Evolutionary conservation across 306 rosid genomes (phyloP).

Genomic region (Prunus armeniaca): DNA sequence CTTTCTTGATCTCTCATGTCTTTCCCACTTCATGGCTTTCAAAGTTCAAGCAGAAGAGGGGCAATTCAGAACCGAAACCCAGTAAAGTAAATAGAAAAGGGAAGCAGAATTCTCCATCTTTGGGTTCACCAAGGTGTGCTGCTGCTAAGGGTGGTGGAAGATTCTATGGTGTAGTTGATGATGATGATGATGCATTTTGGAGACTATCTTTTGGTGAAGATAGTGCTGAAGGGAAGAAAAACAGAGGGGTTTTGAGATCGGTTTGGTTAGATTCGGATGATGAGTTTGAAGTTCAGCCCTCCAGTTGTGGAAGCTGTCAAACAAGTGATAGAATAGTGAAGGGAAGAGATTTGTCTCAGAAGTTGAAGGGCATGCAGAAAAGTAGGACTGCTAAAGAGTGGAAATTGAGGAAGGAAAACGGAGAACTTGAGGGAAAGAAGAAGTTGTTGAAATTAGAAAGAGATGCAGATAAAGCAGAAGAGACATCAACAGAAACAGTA

Average conservation of each 20-base stretch:
- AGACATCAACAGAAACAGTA: conserved; percentile 31
- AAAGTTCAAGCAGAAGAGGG: conserved; percentile 62
- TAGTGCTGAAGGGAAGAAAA: conserved; percentile 32
- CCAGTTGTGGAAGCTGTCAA: conserved; percentile 22
- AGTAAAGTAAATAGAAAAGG: conserved; percentile 33
- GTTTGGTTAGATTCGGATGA: conserved; percentile 36
- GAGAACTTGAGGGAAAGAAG: conserved; percentile 28
- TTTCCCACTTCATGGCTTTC: conserved; percentile 71
- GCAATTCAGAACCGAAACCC: conserved; percentile 38
- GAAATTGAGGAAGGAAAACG: conserved; percentile 30
- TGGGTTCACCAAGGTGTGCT: conserved; percentile 26
- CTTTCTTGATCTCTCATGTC: conserved; percentile 58
- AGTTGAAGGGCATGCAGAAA: conserved; percentile 36
- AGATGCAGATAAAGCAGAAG: conserved; percentile 29
- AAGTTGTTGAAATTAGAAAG: conserved; percentile 33
- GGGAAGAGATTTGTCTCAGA: conserved; percentile 31
- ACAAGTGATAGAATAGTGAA: conserved; percentile 21
- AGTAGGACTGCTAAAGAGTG: conserved; percentile 30
- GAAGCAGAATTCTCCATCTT: conserved; percentile 32
- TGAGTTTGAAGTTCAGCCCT: conserved; percentile 28
- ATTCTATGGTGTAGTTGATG: conserved; percentile 45
- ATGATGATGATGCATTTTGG: conserved; percentile 60
- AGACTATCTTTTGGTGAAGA: conserved; percentile 75
- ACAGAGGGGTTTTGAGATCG: conserved; percentile 29
- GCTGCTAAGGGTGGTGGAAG: conserved; percentile 28